Conservation (phyloP, 176 grass and related monocot species). For the Ampelocalamus luodianensis region DNA sequence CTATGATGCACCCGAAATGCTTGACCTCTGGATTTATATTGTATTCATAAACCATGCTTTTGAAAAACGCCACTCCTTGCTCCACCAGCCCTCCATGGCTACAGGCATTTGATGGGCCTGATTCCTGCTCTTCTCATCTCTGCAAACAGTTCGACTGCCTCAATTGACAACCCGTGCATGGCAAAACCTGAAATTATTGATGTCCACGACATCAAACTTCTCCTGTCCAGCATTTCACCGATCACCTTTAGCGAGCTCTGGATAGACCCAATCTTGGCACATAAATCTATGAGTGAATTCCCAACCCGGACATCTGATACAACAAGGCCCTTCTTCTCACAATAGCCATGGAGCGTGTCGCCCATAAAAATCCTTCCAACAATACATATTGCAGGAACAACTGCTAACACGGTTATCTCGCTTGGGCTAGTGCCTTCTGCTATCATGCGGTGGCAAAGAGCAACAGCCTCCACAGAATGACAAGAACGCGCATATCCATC, state of each 20-base stretch:
- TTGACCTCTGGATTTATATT: slow-evolving; percentile 61
- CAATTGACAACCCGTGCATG: slow-evolving; percentile 53
- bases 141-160: slow-evolving; percentile 54
- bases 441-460: slow-evolving; percentile 59
- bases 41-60: slow-evolving; percentile 65
- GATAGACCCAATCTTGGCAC: slow-evolving; percentile 64
- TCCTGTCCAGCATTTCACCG: slow-evolving; percentile 45
- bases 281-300: slow-evolving; percentile 77
- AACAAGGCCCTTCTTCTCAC: slow-evolving; percentile 43
- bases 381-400: slow-evolving; percentile 56
- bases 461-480: slow-evolving; percentile 36
- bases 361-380: slow-evolving; percentile 45
- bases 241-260: slow-evolving; percentile 53
- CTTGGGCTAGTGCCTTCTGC: slow-evolving; percentile 40
- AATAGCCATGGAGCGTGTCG: slow-evolving; percentile 48
- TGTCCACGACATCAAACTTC: slow-evolving; percentile 77
- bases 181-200: slow-evolving; percentile 64
- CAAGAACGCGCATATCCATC: slow-evolving; percentile 54
- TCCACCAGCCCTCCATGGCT: slow-evolving; percentile 76
- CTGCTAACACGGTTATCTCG: slow-evolving; percentile 62
- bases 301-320: slow-evolving; percentile 47
- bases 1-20: slow-evolving; percentile 79
- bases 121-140: slow-evolving; percentile 54
- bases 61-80: slow-evolving; percentile 64
- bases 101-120: slow-evolving; percentile 65